Evolutionary conservation across 352 stramenopile genomes (phyloP).

Genomic region (Globisporangium iwayamae): DNA sequence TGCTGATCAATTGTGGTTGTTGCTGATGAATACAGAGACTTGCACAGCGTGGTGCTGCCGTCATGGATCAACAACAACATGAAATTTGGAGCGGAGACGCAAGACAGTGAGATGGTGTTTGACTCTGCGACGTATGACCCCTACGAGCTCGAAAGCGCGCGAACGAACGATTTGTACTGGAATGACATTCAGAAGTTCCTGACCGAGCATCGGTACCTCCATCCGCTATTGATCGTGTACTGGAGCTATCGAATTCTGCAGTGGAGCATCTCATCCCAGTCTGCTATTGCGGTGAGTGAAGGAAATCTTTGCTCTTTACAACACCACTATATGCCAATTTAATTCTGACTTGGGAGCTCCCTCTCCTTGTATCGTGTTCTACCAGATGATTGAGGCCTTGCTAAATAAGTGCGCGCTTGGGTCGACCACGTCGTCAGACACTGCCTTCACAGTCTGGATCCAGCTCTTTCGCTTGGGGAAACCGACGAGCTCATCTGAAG

Average conservation of each 20-base stretch:
- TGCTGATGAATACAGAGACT: constrained; percentile 19
- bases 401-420: constrained; percentile 57
- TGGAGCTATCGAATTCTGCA: constrained; percentile 66
- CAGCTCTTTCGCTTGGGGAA: constrained; percentile 50
- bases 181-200: constrained; percentile 76
- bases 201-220: constrained; percentile 52
- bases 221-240: constrained; percentile 60
- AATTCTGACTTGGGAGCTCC: no score
- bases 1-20: not conserved
- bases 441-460: constrained; percentile 56
- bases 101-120: not conserved
- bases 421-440: constrained; percentile 44
- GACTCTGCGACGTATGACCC: constrained; percentile 35
- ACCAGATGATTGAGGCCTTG: constrained; percentile 64
- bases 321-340: no score
- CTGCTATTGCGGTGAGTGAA: constrained; percentile 47
- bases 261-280: constrained; percentile 57
- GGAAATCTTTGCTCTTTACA: not conserved
- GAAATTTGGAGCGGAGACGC: constrained; percentile 20
- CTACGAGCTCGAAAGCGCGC: constrained; percentile 65
- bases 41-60: constrained; percentile 33
- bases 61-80: constrained; percentile 36
- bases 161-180: constrained; percentile 72
- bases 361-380: constrained; percentile 3
- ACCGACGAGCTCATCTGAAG: not conserved